Evolutionary conservation across 495 filamentous ascomycete species (phyloP), one percentile per base, ranked within the genome.

Genomic region (Pyrenopolyporus hunteri): DNA sequence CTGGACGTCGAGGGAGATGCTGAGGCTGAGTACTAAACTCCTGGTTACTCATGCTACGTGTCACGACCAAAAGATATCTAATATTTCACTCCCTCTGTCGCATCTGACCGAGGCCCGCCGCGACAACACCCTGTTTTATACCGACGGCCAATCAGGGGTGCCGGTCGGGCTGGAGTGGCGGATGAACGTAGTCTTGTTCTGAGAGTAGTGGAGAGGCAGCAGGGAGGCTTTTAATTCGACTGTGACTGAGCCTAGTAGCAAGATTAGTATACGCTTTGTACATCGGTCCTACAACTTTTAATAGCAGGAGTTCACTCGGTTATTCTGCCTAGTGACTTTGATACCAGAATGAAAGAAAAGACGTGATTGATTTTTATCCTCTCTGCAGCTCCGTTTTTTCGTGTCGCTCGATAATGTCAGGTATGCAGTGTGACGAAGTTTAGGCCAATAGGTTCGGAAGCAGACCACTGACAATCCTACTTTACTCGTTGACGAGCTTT

Each of bases 11-110:
- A 94, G 66, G 91, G 92, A 66, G 89, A 87, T 73, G 82, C 82
- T 66, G 93, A 97, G 82, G 90, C 91, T 62, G 94, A 98, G 85
- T 98, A 98, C 86, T 98, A 96, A 77, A 73, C 16, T 57, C 32
- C 36, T 57, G 46, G 35, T 48, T 39, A 44, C 51, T 52, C 37
- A 54, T 48, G 53, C 54, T 60, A 63, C 56, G 60, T 61, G 52
- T 66, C 66, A 63, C 54, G 53, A 55, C 35, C 29, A 61, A 35
- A 28, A 47, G 55, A 49, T 57, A 37, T 63, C 56, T 63, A 63
- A 61, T 71, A 59, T 63, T 53, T 49, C 50, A 45, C 60, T 57
- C 63, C 57, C 48, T 43, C 52, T 59, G 42, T 48, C 36, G 57
- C 49, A 51, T 69, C 51, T 56, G 57, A 65, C 43, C 56, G 31